Percentiles rank a stretch among this genome's conserved stretches.
These are phyloP conservation scores for Pseudogymnoascus sp. DNA, from an alignment of 2,329 filamentous ascomycete genomes.

Conservation along the genomic window DNA sequence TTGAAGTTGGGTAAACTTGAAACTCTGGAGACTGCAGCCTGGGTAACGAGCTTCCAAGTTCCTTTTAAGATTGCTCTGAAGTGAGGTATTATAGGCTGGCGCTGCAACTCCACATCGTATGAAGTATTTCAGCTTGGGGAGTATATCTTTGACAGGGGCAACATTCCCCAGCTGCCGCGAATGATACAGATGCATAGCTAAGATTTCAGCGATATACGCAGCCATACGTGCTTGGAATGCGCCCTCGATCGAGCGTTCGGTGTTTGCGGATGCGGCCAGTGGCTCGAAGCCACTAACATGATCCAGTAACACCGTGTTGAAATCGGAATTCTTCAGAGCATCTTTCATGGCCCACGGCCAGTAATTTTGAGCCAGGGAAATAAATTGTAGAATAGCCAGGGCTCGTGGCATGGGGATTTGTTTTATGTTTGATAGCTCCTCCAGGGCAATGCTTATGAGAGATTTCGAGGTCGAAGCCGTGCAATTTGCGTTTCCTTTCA, in stretches of 20 bases:
- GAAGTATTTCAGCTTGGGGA: constrained; percentile 71
- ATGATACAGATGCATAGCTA: constrained; percentile 85
- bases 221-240: constrained; percentile 63
- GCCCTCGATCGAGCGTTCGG: constrained; percentile 36
- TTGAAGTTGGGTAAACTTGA: constrained; percentile 67
- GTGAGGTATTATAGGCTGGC: constrained; percentile 75
- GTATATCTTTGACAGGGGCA: constrained; percentile 59
- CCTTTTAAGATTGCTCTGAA: constrained; percentile 75
- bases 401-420: constrained; percentile 56
- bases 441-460: constrained; percentile 65
- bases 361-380: constrained; percentile 80
- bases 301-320: constrained; percentile 62
- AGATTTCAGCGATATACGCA: constrained; percentile 75
- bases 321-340: constrained; percentile 62
- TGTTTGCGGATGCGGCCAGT: constrained; percentile 42
- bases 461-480: constrained; percentile 47
- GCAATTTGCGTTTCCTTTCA: constrained; percentile 43
- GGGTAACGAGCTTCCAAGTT: constrained; percentile 77
- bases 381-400: constrained; percentile 74
- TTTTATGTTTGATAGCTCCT: constrained; percentile 57
- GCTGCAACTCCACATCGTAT: constrained; percentile 68
- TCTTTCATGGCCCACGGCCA: constrained; percentile 92
- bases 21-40: constrained; percentile 63
- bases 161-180: constrained; percentile 66
- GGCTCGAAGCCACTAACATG: constrained; percentile 56